Evolutionary conservation across 768 basidiomycete genomes (phyloP), one percentile per base, ranked within the genome.

Genomic region (Tylopilus felleus): DNA sequence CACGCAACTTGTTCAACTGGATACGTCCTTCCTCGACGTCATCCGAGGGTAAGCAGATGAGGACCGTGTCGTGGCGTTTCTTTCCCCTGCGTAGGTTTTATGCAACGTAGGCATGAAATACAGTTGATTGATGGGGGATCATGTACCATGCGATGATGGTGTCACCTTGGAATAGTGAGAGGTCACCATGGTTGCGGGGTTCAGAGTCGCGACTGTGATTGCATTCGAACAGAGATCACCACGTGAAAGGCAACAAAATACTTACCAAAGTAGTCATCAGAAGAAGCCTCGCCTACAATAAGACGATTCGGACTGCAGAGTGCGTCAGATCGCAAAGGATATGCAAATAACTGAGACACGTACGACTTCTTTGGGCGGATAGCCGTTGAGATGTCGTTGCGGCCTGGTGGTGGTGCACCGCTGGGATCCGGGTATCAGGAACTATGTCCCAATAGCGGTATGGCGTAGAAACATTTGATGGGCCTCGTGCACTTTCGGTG

Each of bases 321-420:
- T n/a, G 48, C 51, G 60, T 64, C 51, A 61, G 49, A 58, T 62
- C 39, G 25, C 28, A 44, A 47, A 31, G 50, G 44, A 47, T 50
- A 52, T 47, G 52, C 27, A 40, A 58, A 25, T 42, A 42, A 57
- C 51, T 38, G 1, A 5, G 19, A 42, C 19, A 80, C 93, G 61
- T 71, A 97, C 96, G 93, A 95, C 81, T 97, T 96, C 90, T 98
- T 99, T 60, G 88, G 88, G 58, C 97, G 78, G 71, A 99, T 98
- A 45, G 96, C 96, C 33, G 96, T 98, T 19, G 95, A 92, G 51
- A 83, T 79, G 64, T 97, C 95, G 72, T 98, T 87, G 23, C 86
- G 84, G 46, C 86, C 89, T n/a, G 90, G 89, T 55, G 89, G 82
- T 53, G 89, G 68, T 55, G 88, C 90, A 62, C 90, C 90, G 65